A percentile compares a stretch with the other conserved stretches of the same genome.
These are phyloP conservation scores for Glaciozyma antarctica DNA, from an alignment of 768 basidiomycete species.

Conservation along the genomic window DNA sequence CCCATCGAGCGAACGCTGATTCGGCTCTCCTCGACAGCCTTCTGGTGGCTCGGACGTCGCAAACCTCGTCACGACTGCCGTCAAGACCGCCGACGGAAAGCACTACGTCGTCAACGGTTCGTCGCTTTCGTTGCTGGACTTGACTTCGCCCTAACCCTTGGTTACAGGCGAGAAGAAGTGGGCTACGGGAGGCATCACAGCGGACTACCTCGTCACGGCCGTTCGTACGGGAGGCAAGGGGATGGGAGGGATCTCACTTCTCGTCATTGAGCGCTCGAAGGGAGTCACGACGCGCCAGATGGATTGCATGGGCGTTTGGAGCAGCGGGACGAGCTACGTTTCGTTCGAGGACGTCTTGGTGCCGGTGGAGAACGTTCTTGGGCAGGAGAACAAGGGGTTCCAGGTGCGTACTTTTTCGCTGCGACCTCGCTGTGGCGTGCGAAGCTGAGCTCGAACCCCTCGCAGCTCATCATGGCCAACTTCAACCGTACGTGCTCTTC, in stretches of 20 bases:
- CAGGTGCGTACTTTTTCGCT: slow-evolving; percentile 1
- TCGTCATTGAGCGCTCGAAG: slow-evolving; percentile 25
- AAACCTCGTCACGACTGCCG: slow-evolving; percentile 5
- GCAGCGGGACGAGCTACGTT: slow-evolving; percentile 32
- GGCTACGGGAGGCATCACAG: slow-evolving; percentile 5
- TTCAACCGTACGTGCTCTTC: background rate
- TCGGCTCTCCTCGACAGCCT: background rate
- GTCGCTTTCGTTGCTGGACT: background rate
- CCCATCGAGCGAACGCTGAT: background rate
- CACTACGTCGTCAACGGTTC: slow-evolving; percentile 24
- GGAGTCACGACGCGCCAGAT: slow-evolving; percentile 20
- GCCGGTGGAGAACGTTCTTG: slow-evolving; percentile 36
- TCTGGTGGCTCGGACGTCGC: slow-evolving; percentile 34
- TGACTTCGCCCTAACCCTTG: background rate
- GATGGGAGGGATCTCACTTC: slow-evolving; percentile 31
- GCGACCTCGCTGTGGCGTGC: background rate
- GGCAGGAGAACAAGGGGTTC: slow-evolving; percentile 35
- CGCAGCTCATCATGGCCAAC: slow-evolving; percentile 14
- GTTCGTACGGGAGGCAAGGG: slow-evolving; percentile 36
- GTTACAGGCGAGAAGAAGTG: slow-evolving; percentile 26
- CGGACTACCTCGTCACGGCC: slow-evolving; percentile 29
- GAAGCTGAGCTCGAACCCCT: background rate
- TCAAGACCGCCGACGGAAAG: slow-evolving; percentile 25
- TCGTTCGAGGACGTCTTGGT: slow-evolving; percentile 37
- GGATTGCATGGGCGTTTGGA: slow-evolving; percentile 15